These are phyloP conservation scores for Pilobolus umbonatus DNA, from an alignment of 192 early-diverging fungal species.

Conservation along the genomic window DNA sequence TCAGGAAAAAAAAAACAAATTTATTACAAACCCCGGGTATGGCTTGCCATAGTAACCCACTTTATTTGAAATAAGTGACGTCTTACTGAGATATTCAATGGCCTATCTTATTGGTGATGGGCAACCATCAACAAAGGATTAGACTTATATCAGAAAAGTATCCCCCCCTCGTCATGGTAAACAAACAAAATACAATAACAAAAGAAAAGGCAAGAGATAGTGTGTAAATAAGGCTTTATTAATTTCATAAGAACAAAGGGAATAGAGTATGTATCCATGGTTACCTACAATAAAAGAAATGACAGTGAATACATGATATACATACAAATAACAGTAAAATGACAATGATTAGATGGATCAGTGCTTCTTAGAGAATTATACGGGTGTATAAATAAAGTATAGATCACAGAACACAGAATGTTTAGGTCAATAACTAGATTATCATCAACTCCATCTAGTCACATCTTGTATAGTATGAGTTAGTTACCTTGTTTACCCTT, in stretches of 20 bases:
- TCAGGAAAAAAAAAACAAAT: not conserved
- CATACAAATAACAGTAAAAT: slow-evolving; percentile 1
- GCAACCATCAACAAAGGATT: no score
- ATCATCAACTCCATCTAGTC: slow-evolving; percentile 7
- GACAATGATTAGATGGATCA: not conserved
- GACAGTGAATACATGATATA: not conserved
- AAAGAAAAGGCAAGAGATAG: not conserved
- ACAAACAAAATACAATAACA: no score
- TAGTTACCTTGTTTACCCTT: slow-evolving; percentile 5
- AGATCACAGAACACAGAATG: slow-evolving; percentile 16
- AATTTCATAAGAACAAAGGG: not conserved
- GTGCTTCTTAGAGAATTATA: slow-evolving; percentile 17
- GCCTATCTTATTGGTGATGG: no score
- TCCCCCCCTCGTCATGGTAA: not conserved
- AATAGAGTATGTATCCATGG: not conserved
- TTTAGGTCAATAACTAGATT: slow-evolving; percentile 10
- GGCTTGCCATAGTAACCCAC: not conserved
- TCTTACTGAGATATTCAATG: no score
- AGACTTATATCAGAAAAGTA: no score
- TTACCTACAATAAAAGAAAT: not conserved
- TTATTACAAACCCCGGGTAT: not conserved
- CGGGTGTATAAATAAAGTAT: slow-evolving; percentile 1
- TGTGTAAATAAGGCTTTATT: not conserved
- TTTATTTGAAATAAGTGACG: not conserved
- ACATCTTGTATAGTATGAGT: not conserved